Evolutionary conservation across 1,284 basidiomycete species (phyloP).

Genomic region (Irpex rosettiformis): DNA sequence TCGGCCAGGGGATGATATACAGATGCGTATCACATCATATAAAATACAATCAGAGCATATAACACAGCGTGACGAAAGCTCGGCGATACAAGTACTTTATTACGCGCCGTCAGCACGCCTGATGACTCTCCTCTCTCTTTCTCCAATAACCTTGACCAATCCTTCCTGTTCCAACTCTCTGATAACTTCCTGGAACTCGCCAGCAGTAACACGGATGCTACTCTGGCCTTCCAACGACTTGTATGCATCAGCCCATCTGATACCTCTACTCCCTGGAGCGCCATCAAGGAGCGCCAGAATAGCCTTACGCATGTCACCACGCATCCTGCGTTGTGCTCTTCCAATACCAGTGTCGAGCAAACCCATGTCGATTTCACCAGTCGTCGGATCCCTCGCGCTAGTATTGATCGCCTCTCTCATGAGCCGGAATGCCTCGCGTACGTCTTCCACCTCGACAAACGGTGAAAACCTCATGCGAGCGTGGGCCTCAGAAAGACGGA

Average conservation of each 20-base stretch:
- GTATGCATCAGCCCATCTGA: conserved; percentile 79
- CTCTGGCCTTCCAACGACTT: conserved; percentile 77
- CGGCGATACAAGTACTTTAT: not conserved
- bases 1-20: too few relatives aligned
- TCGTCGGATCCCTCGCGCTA: conserved; percentile 91
- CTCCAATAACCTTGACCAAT: conserved; percentile 78
- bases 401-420: conserved; percentile 96
- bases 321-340: conserved; percentile 75
- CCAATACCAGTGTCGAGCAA: conserved; percentile 94
- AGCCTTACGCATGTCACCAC: conserved; percentile 83
- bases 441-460: conserved; percentile 84
- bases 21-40: too few relatives aligned
- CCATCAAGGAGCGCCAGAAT: conserved; percentile 66
- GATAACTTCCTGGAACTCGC: conserved; percentile 83
- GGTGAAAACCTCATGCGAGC: conserved; percentile 92
- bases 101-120: conserved; percentile 40
- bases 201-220: conserved; percentile 68
- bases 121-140: conserved; percentile 82
- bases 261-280: conserved; percentile 53
- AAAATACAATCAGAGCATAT: conserved; percentile 8
- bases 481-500: conserved; percentile 95
- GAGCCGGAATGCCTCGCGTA: conserved; percentile 86
- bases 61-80: conserved; percentile 3
- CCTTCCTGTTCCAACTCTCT: conserved; percentile 81
- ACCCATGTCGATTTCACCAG: conserved; percentile 95